Base-by-base conservation (phyloP, 2,329 filamentous ascomycete species). In the Apiospora saccharicola region DNA sequence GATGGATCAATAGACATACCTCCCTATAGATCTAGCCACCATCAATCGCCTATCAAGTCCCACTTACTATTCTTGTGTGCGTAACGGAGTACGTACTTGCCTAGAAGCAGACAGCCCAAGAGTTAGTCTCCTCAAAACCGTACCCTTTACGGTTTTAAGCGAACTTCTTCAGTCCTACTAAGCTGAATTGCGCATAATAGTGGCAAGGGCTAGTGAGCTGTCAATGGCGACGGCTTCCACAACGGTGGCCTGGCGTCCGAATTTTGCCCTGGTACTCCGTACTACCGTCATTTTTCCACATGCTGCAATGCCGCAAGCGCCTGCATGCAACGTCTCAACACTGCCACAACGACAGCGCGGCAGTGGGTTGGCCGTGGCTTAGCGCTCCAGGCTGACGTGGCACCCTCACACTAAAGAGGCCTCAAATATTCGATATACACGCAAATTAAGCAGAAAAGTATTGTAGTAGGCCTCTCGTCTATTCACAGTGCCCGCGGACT, bases 301-400 rank as follows among this genome's bases (percentile, higher is more conserved):
- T 64, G 57, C 19, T 4, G 30, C 30, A 37, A 19, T 30, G 53
- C 53, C 16, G 7, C 19, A 5, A 19, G 47, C 43, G 57, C 30
- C 57, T 44, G 64, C 37, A 24, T 68, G 64, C 64, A 68, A 46
- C n/a, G 67, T 44, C 67, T 19, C 53, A 30, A 43, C 67, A 68
- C 67, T 68, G 67, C 67, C 67, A 68, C 67, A 68, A 10, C 41
- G 67, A 46, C 67, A 64, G 57, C 34, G 57, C 57, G 57, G 44
- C 43, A 70, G 68, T 53, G 68, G 68, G 68, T 53, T 46, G 44
- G 68, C 34, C 68, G 68, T n/a, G n/a, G n/a, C n/a, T n/a, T n/a
- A n/a, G n/a, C n/a, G n/a, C n/a, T n/a, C n/a, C n/a, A n/a, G n/a
- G n/a, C n/a, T n/a, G n/a, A n/a, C n/a, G n/a, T n/a, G n/a, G n/a